These are phyloP conservation scores for Vigna angularis DNA, from an alignment of 306 rosid genomes.

Conservation along the genomic window DNA sequence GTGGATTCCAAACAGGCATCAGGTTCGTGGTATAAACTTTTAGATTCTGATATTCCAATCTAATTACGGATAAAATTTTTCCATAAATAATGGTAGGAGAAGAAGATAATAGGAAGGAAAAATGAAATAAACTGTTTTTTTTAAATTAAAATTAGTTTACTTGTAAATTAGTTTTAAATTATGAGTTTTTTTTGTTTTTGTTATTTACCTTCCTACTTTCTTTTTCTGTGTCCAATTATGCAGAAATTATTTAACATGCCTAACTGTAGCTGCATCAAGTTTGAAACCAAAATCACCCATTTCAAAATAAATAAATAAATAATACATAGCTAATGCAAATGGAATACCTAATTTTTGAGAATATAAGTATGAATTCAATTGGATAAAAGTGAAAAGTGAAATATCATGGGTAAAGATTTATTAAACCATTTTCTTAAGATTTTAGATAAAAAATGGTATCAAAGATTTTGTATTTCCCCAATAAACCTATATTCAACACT, in stretches of 20 bases:
- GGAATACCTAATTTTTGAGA: not conserved
- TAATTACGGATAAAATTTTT: not conserved
- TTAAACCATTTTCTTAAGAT: no score
- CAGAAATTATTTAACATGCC: not conserved
- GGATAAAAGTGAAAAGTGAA: no score
- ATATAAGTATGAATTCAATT: no score
- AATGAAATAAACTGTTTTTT: not conserved
- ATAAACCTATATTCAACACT: no score
- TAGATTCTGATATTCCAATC: slow-evolving; percentile 25
- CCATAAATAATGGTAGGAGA: not conserved
- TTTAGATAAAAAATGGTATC: no score
- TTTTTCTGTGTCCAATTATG: not conserved
- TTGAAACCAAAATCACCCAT: not conserved
- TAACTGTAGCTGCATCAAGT: not conserved
- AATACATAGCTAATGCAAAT: slow-evolving; percentile 20
- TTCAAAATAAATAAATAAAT: not conserved
- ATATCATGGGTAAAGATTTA: no score
- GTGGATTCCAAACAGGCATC: slow-evolving; percentile 74
- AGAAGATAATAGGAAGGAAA: not conserved
- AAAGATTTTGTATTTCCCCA: no score
- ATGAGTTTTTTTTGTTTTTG: not conserved
- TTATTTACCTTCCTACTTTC: not conserved
- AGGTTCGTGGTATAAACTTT: slow-evolving; percentile 58
- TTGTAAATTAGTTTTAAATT: not conserved
- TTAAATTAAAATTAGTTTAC: not conserved